Evolutionary conservation across 805 yeast genomes (phyloP), one percentile per base, ranked within the genome.

Genomic region (Saccharomycopsis fodiens): DNA sequence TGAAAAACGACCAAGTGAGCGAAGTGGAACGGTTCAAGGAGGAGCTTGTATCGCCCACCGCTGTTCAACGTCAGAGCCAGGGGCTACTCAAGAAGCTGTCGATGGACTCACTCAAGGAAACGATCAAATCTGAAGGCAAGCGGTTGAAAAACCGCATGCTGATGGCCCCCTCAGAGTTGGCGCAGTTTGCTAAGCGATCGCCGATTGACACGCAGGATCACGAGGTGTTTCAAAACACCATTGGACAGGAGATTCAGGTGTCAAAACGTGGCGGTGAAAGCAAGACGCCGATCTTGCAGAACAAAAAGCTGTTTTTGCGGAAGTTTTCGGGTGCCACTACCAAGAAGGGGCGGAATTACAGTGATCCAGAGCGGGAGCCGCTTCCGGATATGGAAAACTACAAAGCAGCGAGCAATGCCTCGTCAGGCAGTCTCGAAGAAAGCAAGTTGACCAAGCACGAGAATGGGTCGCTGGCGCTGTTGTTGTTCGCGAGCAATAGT

Each of bases 291-390:
- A 46, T 41, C 39, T 25, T 44, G 6, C 41, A 35, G 32, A 41
- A 35, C n/a, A 50, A 50, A 35, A 47, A 47, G 20, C 47, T 51
- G 12, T 50, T 50, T 42, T 37, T 50, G 21, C 35, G 51, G 20
- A 50, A 47, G 27, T 44, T 47, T 20, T 34, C 42, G 13, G 52
- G 52, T 3, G 36, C 31, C 5, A 44, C 35, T 8, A 34, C 16
- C 12, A 47, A 47, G 38, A 23, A 32, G 19, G 19, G 25, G 17
- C 4, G 39, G 20, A 45, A 34, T 13, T 8, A 4, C 23, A 40
- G 44, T 15, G 44, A 35, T 22, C 40, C 39, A 12, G 44, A 40
- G 6, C 16, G 25, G 4, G 27, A 23, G 15, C 21, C 29, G 6
- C 20, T 30, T 21, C 10, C 17, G 17, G 27, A 12, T 3, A 38